Evolutionary conservation across 169 alveolate species (phyloP).

Genomic region (Plasmodium billcollinsi): DNA sequence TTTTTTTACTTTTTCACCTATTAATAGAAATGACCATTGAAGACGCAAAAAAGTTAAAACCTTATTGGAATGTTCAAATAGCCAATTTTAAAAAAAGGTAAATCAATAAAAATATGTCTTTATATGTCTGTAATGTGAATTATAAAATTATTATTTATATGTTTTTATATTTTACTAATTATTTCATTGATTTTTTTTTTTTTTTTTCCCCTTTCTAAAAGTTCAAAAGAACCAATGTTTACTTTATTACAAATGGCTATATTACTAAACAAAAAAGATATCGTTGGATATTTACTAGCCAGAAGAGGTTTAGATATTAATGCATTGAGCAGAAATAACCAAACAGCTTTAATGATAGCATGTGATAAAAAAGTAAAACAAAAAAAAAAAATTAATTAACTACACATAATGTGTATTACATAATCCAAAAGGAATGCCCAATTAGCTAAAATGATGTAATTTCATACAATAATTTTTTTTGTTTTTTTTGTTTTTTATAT

Average conservation of each 20-base stretch:
- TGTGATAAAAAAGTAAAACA: constrained; percentile 53
- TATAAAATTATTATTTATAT: background rate
- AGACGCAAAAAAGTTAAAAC: constrained; percentile 67
- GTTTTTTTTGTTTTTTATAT: background rate
- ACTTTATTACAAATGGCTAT: constrained; percentile 74
- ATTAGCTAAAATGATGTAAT: too few species aligned
- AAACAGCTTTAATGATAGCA: constrained; percentile 76
- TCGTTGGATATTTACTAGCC: constrained; percentile 71
- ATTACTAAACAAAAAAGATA: constrained; percentile 44
- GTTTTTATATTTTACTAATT: background rate
- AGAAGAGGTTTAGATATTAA: constrained; percentile 73
- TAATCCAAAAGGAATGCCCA: too few species aligned
- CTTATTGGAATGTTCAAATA: constrained; percentile 75
- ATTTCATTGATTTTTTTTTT: constrained; percentile 13
- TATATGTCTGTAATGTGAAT: background rate
- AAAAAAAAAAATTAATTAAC: background rate
- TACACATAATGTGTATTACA: background rate
- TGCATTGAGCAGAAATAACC: constrained; percentile 69
- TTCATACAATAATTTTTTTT: too few species aligned
- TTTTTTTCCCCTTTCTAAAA: background rate
- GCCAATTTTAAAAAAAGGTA: constrained; percentile 71
- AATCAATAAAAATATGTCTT: background rate
- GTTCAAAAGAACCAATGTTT: constrained; percentile 66
- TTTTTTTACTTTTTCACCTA: constrained; percentile 7
- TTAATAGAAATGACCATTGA: constrained; percentile 73